Evolutionary conservation across 768 basidiomycete genomes (phyloP).

Genomic region (Tricholoma flavovirens): DNA sequence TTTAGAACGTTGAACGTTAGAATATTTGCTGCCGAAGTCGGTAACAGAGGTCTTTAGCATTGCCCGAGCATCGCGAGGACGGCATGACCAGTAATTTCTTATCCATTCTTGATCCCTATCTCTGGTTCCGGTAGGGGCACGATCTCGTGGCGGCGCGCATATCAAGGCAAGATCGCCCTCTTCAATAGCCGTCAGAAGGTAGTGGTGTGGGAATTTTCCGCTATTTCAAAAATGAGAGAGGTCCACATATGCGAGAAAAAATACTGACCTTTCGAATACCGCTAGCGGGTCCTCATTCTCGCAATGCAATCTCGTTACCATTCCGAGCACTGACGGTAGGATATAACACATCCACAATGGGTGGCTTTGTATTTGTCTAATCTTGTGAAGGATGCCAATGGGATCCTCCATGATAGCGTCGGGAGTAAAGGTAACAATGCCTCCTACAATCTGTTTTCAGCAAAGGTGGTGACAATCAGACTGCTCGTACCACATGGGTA

Average conservation of each 20-base stretch:
- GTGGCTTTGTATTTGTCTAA: slow-evolving; percentile 50
- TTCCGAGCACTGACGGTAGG: slow-evolving; percentile 57
- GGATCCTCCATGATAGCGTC: slow-evolving; percentile 52
- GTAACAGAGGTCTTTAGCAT: slow-evolving; percentile 40
- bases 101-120: slow-evolving; percentile 32
- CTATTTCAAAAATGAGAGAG: slow-evolving; percentile 21
- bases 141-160: slow-evolving; percentile 38
- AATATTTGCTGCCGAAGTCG: slow-evolving; percentile 33
- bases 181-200: slow-evolving; percentile 44
- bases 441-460: slow-evolving; percentile 39
- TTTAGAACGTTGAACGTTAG: slow-evolving; percentile 27
- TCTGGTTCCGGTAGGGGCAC: slow-evolving; percentile 15
- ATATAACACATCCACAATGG: slow-evolving; percentile 68
- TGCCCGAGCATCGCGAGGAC: slow-evolving; percentile 29
- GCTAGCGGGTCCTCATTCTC: slow-evolving; percentile 34
- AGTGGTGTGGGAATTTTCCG: slow-evolving; percentile 32
- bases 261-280: slow-evolving; percentile 34
- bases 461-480: background rate
- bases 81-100: slow-evolving; percentile 25
- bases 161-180: slow-evolving; percentile 52
- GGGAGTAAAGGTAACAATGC: slow-evolving; percentile 67
- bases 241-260: background rate
- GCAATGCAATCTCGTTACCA: slow-evolving; percentile 38
- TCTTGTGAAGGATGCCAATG: slow-evolving; percentile 38
- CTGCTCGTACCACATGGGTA: slow-evolving; percentile 55